These are phyloP conservation scores for Triticum monococcum DNA, from an alignment of 176 grass and related monocot species.

Conservation along the genomic window DNA sequence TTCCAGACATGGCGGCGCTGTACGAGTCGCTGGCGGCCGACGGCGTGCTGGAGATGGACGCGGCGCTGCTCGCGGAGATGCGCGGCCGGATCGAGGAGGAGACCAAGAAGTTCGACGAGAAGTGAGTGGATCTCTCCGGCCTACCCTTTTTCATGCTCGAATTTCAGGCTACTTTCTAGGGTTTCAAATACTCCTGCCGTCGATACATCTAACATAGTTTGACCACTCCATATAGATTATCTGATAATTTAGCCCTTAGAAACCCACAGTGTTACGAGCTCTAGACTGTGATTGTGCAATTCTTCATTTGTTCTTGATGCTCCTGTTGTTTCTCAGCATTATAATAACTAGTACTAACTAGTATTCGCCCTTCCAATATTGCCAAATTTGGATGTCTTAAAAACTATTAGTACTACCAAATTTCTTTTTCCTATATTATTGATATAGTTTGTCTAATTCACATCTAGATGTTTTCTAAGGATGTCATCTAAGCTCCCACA, in stretches of 20 bases:
- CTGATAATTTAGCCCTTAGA: not conserved
- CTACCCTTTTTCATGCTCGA: conserved; percentile 4
- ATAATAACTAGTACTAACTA: not conserved
- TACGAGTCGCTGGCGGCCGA: conserved; percentile 63
- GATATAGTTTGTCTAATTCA: too few species aligned
- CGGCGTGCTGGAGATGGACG: conserved; percentile 78
- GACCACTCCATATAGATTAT: not conserved
- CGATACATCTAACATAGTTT: not conserved
- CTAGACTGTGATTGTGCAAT: not conserved
- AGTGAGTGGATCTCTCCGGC: conserved; percentile 59
- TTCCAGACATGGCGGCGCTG: conserved; percentile 69
- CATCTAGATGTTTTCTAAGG: too few species aligned
- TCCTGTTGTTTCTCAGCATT: not conserved
- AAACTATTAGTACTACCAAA: not conserved
- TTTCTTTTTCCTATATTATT: not conserved
- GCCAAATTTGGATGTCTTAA: not conserved
- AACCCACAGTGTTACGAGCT: not conserved
- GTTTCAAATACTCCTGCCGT: not conserved
- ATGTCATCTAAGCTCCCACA: too few species aligned
- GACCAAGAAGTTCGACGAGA: conserved; percentile 84
- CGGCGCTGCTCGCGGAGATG: conserved; percentile 72
- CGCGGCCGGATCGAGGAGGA: conserved; percentile 72
- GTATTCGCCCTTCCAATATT: not conserved
- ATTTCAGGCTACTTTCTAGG: conserved; percentile 17
- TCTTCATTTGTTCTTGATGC: not conserved